These are phyloP conservation scores for Trichosporon sp. DNA, from an alignment of 1,284 basidiomycete genomes.

Conservation along the genomic window DNA sequence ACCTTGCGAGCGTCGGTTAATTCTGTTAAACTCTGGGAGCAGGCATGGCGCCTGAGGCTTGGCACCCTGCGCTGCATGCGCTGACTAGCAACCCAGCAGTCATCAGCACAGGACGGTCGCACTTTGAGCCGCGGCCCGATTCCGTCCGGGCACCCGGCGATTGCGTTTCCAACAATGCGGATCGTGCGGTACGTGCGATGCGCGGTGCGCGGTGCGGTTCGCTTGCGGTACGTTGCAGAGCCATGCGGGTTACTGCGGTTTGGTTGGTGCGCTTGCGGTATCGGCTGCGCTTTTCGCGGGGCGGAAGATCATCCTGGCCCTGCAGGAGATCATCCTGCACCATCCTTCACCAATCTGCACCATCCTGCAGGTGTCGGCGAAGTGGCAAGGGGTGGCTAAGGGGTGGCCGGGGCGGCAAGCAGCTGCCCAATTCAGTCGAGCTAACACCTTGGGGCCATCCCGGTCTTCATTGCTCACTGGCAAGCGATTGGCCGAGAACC, in stretches of 20 bases:
- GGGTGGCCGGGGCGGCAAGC: neutral
- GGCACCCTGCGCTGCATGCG: too few species aligned
- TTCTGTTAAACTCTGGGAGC: too few species aligned
- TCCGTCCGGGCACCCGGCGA: too few species aligned
- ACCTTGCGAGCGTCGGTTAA: neutral
- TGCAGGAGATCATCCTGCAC: too few species aligned
- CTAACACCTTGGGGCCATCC: neutral
- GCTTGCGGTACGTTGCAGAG: neutral
- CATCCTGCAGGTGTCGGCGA: neutral
- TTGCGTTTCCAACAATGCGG: neutral
- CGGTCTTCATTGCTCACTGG: too few species aligned
- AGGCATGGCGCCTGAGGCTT: too few species aligned
- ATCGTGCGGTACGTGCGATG: neutral
- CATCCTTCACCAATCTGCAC: too few species aligned
- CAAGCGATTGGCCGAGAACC: neutral
- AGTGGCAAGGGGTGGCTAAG: too few species aligned
- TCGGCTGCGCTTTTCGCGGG: neutral
- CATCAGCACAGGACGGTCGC: too few species aligned
- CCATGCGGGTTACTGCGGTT: neutral
- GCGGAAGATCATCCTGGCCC: neutral
- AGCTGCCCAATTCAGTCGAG: neutral
- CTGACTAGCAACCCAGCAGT: too few species aligned
- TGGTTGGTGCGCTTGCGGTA: neutral
- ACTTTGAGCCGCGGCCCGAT: too few species aligned
- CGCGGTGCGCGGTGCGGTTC: neutral